These are phyloP conservation scores for Metarhizium rileyi DNA, from an alignment of 2,329 filamentous ascomycete species.

Conservation along the genomic window DNA sequence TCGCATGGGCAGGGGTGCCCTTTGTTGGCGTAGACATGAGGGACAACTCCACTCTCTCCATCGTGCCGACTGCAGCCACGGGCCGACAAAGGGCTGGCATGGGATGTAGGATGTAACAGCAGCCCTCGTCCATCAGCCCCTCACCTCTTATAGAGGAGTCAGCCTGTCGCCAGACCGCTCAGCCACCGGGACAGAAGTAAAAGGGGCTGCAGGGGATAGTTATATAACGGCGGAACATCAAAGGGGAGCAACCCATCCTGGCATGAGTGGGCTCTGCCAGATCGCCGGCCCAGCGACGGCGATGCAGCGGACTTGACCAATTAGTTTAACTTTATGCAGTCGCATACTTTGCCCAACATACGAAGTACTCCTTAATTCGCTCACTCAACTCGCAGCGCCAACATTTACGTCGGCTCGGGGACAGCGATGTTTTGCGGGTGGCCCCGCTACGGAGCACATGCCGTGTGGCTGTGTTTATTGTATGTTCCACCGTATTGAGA, in stretches of 20 bases:
- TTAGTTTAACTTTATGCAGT: no score
- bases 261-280: neutral
- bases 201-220: neutral
- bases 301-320: no score
- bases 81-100: neutral
- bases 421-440: slow-evolving; percentile 6
- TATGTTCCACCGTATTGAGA: neutral
- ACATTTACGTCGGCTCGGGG: no score
- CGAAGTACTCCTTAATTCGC: no score
- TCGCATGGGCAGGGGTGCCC: neutral
- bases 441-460: slow-evolving; percentile 10
- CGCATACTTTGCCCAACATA: no score
- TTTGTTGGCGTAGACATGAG: neutral
- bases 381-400: no score
- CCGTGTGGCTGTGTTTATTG: slow-evolving; percentile 11
- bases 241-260: neutral
- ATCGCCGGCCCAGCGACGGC: neutral
- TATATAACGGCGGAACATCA: no score
- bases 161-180: neutral
- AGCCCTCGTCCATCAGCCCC: neutral
- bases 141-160: no score
- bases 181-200: neutral
- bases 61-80: neutral
- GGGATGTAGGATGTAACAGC: no score
- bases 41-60: neutral